These are phyloP conservation scores for Croton laevigatus DNA, from an alignment of 441 rosid genomes.

Conservation along the genomic window DNA sequence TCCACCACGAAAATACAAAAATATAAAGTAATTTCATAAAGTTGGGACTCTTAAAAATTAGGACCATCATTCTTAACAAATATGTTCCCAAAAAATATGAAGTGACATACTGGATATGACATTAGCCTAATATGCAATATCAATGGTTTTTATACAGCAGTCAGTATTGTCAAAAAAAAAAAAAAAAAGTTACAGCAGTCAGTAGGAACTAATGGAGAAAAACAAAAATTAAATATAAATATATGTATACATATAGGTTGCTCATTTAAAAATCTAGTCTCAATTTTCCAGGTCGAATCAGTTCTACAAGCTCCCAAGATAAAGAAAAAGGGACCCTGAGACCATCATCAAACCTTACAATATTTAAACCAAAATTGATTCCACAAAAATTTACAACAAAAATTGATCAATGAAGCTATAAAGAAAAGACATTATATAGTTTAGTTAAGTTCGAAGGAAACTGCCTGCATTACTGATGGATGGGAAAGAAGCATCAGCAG, in stretches of 20 bases:
- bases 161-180: background rate
- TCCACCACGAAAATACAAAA: no score
- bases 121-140: no score
- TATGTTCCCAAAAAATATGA: no score
- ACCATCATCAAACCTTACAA: background rate
- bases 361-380: background rate
- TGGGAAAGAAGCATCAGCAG: background rate
- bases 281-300: slow-evolving; percentile 4
- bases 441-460: background rate
- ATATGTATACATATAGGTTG: background rate
- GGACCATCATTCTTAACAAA: no score
- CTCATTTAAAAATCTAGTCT: background rate
- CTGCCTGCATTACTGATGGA: background rate
- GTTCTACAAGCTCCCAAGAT: background rate
- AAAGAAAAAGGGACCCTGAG: background rate
- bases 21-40: no score
- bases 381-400: slow-evolving; percentile 17
- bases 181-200: no score
- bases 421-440: background rate
- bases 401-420: slow-evolving; percentile 15
- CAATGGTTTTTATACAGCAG: background rate
- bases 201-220: no score
- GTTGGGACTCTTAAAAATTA: no score
- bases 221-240: no score
- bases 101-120: no score